phyloP scores from a whole-genome alignment of 2,329 filamentous ascomycete genomes.

The Shiraia sp. region DNA sequence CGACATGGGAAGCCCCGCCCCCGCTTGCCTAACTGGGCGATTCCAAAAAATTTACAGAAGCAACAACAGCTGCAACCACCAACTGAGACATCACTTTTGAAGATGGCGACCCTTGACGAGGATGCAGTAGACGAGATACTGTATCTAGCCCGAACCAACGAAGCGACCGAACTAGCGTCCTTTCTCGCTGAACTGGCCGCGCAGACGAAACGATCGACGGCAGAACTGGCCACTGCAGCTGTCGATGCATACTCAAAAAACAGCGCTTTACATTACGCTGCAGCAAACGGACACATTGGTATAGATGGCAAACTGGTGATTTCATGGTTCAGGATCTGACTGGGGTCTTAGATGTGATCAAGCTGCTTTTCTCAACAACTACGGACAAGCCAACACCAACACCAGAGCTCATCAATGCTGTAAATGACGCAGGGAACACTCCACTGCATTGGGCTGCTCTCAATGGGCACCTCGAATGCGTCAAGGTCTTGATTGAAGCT shows the following conservation, averaged over 20 bases:
- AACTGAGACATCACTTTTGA: conserved; percentile 6
- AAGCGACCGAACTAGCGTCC: conserved; percentile 68
- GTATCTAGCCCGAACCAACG: conserved; percentile 80
- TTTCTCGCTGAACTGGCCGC: conserved; percentile 64
- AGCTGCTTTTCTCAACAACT: conserved; percentile 45
- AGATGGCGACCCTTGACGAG: conserved; percentile 49
- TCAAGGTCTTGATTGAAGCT: conserved; percentile 74
- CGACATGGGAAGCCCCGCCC: conserved; percentile 16
- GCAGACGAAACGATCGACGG: conserved; percentile 64
- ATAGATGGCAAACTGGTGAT: conserved; percentile 19
- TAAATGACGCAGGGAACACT: conserved; percentile 86
- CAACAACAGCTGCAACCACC: conserved; percentile 1
- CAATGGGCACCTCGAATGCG: conserved; percentile 80
- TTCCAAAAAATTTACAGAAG: conserved; percentile 17
- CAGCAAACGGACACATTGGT: conserved; percentile 87
- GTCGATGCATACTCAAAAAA: conserved; percentile 78
- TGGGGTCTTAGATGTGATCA: conserved; percentile 34
- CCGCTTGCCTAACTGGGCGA: conserved; percentile 16
- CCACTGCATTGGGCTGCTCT: conserved; percentile 91
- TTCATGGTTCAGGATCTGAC: conserved; percentile 22
- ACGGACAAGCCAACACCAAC: conserved; percentile 24
- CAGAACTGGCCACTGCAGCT: conserved; percentile 67
- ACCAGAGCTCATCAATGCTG: conserved; percentile 62
- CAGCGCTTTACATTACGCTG: conserved; percentile 83
- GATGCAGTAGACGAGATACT: conserved; percentile 91